Conservation (phyloP, 768 basidiomycete species). For the Gyrodon lividus region DNA sequence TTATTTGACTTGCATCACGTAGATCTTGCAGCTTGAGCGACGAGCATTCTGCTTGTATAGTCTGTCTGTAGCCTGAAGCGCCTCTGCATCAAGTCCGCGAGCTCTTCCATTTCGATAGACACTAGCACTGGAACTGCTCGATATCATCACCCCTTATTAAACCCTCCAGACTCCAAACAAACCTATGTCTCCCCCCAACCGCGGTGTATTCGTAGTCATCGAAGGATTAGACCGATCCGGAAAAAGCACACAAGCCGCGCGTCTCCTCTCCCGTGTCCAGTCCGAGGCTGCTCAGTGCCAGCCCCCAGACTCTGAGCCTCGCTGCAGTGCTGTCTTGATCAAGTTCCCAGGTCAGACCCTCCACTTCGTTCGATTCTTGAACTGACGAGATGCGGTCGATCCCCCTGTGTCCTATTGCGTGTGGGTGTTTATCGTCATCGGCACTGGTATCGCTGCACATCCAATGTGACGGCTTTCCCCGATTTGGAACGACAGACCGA, state of each 20-base stretch:
- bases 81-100: too few relatives aligned
- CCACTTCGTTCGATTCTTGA: background rate
- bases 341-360: constrained; percentile 83
- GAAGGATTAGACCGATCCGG: constrained; percentile 97
- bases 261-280: constrained; percentile 57
- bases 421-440: background rate
- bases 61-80: too few relatives aligned
- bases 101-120: too few relatives aligned
- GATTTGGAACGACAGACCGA: constrained; percentile 67
- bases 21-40: too few relatives aligned
- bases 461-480: background rate
- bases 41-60: too few relatives aligned
- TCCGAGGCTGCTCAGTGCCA: background rate
- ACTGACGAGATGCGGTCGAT: background rate
- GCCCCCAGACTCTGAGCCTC: background rate
- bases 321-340: constrained; percentile 47
- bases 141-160: too few relatives aligned
- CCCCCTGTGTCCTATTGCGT: too few relatives aligned
- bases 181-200: constrained; percentile 16
- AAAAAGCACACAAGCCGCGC: constrained; percentile 83
- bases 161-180: background rate
- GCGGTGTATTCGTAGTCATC: constrained; percentile 86
- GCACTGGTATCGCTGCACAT: too few relatives aligned
- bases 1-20: too few relatives aligned
- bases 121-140: too few relatives aligned